Evolutionary conservation across 1,284 basidiomycete genomes (phyloP), one percentile per base, ranked within the genome.

Genomic region (Sporisorium sorghi): DNA sequence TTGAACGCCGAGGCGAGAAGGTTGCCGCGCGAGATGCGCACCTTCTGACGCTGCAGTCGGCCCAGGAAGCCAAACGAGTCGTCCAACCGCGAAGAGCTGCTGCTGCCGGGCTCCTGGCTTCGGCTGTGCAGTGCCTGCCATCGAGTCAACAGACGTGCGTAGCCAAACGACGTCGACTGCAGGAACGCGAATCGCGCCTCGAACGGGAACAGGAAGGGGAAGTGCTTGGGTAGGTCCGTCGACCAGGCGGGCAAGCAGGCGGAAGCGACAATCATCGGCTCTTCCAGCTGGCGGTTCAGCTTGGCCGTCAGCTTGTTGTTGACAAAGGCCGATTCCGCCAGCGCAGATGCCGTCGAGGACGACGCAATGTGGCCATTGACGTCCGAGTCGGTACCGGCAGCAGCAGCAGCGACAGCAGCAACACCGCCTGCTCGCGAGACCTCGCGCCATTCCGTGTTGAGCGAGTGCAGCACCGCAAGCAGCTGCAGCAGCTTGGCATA

Each of bases 231-330:
- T 10, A 99, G 88, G 84, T 97, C 94, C 40, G 93, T 87, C 1
- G 95, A 93, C 97, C 97, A 99, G 73, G 94, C 93, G 1, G 97
- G 97, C 12, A 99, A 87, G 85, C 95, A 98, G 42, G 92, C 92
- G 77, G 95, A 96, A 0, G 96, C 97, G 40, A 99, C 92, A 73
- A 99, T 96, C 93, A 99, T 97, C 0, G 94, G 93, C 85, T 99
- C 97, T 79, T 99, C 96, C 37, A 99, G 86, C 84, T 99, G 97
- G 40, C 97, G 89, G n/a, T 94, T 95, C 37, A 99, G 88, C 85
- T 99, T 99, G 23, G 97, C 97, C 0, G 94, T 95, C 47, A 99
- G 87, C 86, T 99, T 98, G 87, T 97, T 97, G 85, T 99, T 99
- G 76, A 99, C 90, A 83, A 99, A 99, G 0, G 92, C 89, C 1